These are phyloP conservation scores for Barnettozyma vustinii DNA, from an alignment of 805 yeast genomes.

Conservation along the genomic window DNA sequence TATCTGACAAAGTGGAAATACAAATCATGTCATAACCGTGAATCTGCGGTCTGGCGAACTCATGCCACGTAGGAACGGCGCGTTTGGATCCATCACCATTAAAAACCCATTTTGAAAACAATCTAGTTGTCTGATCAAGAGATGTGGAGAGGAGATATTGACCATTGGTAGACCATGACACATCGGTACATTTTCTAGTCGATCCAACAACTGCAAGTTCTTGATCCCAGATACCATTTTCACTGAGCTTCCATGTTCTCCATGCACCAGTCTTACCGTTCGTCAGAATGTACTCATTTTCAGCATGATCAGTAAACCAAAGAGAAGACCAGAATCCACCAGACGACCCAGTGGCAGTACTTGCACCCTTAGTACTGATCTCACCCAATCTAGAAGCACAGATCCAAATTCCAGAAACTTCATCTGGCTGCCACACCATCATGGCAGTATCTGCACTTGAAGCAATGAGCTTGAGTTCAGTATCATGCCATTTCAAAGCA, in stretches of 20 bases:
- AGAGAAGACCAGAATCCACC: constrained; percentile 66
- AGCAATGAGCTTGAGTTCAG: constrained; percentile 58
- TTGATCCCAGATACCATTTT: constrained; percentile 38
- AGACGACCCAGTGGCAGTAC: constrained; percentile 94
- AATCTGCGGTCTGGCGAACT: constrained; percentile 94
- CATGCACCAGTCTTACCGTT: constrained; percentile 92
- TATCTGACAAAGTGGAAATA: constrained; percentile 50
- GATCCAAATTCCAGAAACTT: constrained; percentile 83
- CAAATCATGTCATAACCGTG: constrained; percentile 97
- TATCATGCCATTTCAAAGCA: constrained; percentile 69
- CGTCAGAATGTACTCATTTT: constrained; percentile 55
- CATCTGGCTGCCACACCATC: constrained; percentile 92
- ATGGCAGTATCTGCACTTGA: constrained; percentile 91
- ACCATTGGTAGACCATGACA: constrained; percentile 68
- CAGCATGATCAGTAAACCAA: constrained; percentile 52
- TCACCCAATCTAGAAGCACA: constrained; percentile 82
- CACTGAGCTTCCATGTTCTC: constrained; percentile 56
- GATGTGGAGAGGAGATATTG: constrained; percentile 72
- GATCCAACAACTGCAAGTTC: constrained; percentile 70
- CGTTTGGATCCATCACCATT: constrained; percentile 29
- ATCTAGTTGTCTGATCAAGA: constrained; percentile 87
- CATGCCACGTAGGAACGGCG: constrained; percentile 59
- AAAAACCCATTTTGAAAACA: constrained; percentile 59
- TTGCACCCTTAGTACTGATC: constrained; percentile 90
- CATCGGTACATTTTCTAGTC: constrained; percentile 65